Base-by-base conservation (phyloP, 192 early-diverging fungal genomes). In the Backusella luteola region DNA sequence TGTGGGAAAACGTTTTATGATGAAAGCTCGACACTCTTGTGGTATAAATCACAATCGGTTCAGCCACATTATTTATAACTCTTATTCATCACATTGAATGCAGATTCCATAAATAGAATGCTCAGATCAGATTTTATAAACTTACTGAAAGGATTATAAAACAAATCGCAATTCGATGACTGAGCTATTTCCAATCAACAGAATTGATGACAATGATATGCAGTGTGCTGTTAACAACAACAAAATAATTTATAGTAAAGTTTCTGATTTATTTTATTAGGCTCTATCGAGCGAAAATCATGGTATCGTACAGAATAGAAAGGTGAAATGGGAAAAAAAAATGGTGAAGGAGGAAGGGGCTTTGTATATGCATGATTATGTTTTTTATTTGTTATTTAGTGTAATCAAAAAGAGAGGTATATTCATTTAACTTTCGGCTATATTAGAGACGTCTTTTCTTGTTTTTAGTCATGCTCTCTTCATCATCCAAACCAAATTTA, bases 61-160 rank as follows among this genome's bases (percentile, higher is more conserved):
- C 56, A 63, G 56, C 56, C 56, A 63, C 46, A 49, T 49, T 49
- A 49, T 49, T 49, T 49, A n/a, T 49, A 49, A n/a, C 46, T 49
- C 19, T 49, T 49, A 49, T n/a, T 49, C 15, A n/a, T 49, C 6
- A 49, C 19, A 49, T 49, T 49, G 17, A 49, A 4, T 44, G 15
- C 19, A 49, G 46, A 49, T 49, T 6, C 46, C 46, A 7, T 49
- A 49, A 19, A n/a, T 49, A 49, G 46, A 49, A 49, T 49, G 46
- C 19, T 49, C 46, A 49, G 46, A 49, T 49, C 46, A 49, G n/a
- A 14, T 14, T 17, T 14, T 44, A 17, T 44, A 44, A 44, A 44
- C 42, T 17, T 44, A 44, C 2, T 63, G 19, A 29, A 29, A 3
- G 11, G 21, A 23, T 56, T 8, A 63, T 12, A 63, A 26, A 63